A percentile compares a stretch with the other conserved stretches of the same genome.
Evolutionary conservation across 2,329 filamentous ascomycete genomes (phyloP).

Genomic region (Hypoxylon sp.): DNA sequence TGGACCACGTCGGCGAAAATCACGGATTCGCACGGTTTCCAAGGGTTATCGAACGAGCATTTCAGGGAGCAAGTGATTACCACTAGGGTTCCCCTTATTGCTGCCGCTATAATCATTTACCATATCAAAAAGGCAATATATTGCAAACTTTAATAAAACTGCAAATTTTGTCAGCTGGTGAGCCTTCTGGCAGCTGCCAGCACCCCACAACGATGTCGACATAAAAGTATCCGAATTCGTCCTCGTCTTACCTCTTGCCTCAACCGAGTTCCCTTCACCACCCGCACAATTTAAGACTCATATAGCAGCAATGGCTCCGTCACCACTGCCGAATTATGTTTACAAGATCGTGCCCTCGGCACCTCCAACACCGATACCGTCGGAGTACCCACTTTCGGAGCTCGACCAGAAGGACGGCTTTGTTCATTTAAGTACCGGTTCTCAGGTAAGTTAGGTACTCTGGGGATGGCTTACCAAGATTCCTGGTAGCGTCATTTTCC

Average conservation of each 20-base stretch:
- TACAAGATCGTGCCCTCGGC: constrained; percentile 73
- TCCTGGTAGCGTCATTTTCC: not conserved
- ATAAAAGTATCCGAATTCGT: constrained; percentile 13
- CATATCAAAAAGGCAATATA: not conserved
- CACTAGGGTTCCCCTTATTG: too few relatives aligned
- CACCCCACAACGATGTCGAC: not conserved
- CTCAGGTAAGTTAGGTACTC: constrained; percentile 61
- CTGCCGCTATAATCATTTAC: not conserved
- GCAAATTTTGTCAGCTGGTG: constrained; percentile 13
- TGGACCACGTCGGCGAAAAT: too few relatives aligned
- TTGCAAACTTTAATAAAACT: not conserved
- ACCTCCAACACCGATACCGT: constrained; percentile 68
- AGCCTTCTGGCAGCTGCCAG: constrained; percentile 19
- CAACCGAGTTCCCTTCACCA: not conserved
- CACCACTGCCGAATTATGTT: constrained; percentile 61
- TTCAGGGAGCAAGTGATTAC: too few relatives aligned
- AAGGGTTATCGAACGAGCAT: too few relatives aligned
- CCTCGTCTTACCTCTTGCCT: constrained; percentile 15
- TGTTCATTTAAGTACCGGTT: constrained; percentile 71
- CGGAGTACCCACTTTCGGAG: constrained; percentile 69
- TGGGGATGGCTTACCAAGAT: not conserved
- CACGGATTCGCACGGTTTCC: too few relatives aligned
- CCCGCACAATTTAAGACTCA: not conserved
- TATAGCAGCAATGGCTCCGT: constrained; percentile 42
- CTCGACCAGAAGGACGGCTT: constrained; percentile 74